Evolutionary conservation across 176 grass and related monocot genomes (phyloP), one percentile per base, ranked within the genome.

Genomic region (Aegilops umbellulata): DNA sequence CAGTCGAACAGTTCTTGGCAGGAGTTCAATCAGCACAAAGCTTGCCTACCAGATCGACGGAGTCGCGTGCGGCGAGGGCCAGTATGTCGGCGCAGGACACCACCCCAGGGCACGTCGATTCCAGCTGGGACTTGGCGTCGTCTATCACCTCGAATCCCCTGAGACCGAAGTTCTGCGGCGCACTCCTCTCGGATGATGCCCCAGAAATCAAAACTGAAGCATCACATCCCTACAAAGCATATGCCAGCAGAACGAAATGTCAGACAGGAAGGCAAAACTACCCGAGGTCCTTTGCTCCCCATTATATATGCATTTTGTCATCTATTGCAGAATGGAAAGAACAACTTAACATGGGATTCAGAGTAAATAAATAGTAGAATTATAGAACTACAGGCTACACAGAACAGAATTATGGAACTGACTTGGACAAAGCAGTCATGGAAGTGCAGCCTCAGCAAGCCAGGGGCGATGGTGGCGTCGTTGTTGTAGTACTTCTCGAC

Each of bases 341-440:
- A 39, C 15, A 79, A 49, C 19, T 36, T 10, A 8, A 26, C 25
- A 42, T 51, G 10, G 0, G 4, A 86, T 86, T 5, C 58, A 60
- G 60, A 64, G 4, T 72, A 60, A 84, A 12, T 14, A 76, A 42
- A 14, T 14, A 17, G 35, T 69, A 80, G 11, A 73, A 13, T 20
- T 27, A 24, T 41, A 44, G 11, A 46, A 26, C 16, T 25, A 19
- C 41, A 13, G 2, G 11, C 11, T 42, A 11, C 3, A 42, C 10
- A 42, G 39, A 13, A 42, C 62, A 84, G 15, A 51, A 65, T 9
- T 51, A 7, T 13, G 15, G 30, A 23, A 61, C 62, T 47, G 38
- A 95, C 95, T 76, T 93, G 95, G 82, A 97, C 89, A 53, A 97
- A 97, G 34, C 95, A 97, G 77, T 97, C 93, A 14, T 97, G 95